Base-by-base conservation (phyloP, 768 basidiomycete genomes). In the Ramaria sp. region DNA sequence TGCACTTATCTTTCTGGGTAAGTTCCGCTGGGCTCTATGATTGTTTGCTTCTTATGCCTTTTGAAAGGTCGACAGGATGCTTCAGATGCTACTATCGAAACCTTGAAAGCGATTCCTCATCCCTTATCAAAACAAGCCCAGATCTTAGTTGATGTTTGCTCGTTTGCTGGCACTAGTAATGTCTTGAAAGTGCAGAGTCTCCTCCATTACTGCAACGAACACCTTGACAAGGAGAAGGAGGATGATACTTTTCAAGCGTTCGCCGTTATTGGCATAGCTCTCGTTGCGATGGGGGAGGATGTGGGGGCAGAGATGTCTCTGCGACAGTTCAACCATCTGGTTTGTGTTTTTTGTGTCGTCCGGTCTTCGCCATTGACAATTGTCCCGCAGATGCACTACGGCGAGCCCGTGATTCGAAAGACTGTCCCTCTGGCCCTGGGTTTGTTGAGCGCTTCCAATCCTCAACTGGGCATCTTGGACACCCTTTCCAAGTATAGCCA, bases 401-500 rank as follows among this genome's bases (percentile, higher is more conserved):
- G 95, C 54, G 93, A 95, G 63, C 91, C 92, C 5, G 73, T 82
- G 62, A 91, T 98, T 64, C 86, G 96, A 33, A 91, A 90, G 77
- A 77, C 88, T 2, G 85, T 99, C 24, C 96, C 96, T 19, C 83
- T 99, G 17, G 96, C 95, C 15, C 86, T 99, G 51, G 95, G 91
- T 59, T 83, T 98, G 57, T 81, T 97, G 69, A 93, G 86, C 69
- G 83, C 92, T 34, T 99, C 96, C 38, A 98, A 98, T 70, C 96
- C 96, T 12, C 89, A 91, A 71, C 78, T 98, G 4, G 79, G 87
- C 39, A 87, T 99, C 61, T 84, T 99, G 61, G 96, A 99, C 69
- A 97, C 93, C 0, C 82, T 99, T 12, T 98, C 95, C 6, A 95
- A 95, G 70, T 99, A 99, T 73, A 95, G 91, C 59, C 96, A 99